Base-by-base conservation (phyloP, 768 basidiomycete species). In the Mycena galopus region DNA sequence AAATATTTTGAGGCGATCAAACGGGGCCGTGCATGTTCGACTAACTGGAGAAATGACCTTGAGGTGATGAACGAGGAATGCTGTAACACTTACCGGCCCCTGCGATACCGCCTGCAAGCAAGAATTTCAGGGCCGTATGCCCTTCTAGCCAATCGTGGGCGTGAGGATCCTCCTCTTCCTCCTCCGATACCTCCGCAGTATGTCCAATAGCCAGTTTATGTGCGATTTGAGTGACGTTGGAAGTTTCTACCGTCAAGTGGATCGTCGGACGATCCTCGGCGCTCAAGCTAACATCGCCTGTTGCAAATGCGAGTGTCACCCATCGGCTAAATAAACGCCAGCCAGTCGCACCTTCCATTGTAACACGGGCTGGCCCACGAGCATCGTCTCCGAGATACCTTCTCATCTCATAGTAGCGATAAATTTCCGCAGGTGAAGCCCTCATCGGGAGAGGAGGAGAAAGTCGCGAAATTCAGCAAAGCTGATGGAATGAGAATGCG, bases 1-100 rank as follows among this genome's bases (percentile, higher is more conserved):
- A 82, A 98, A 99, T 66, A 99, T 89, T 81, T 97, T 99, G 61
- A 99, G 86, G 65, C 98, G 91, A 84, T 99, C 98, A 75, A 98
- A 99, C 0, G 98, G 98, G 8, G 98, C 98, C 0, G 98, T 99
- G 71, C 95, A 96, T 55, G 97, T 94, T 76, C 98, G 89, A 17
- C 97, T 99, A 32, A 98, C 98, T 98, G 77, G n/a, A 37, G 44
- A 65, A 65, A 63, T 32, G 42, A 65, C 62, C 65, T 90, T 75
- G 32, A 57, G 53, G 55, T 50, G 66, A 30, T 37, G 32, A 71
- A 69, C 53, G 37, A 4, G 47, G 29, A 73, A 69, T 51, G 53
- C 32, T 61, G 56, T 23, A 65, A 10, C 35, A 81, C 90, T 83
- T 79, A 96, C 97, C 94, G 73, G 94, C 95, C 69, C 98, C 98